These are phyloP conservation scores for Paraphoma chrysanthemicola DNA, from an alignment of 2,329 filamentous ascomycete species.

Conservation along the genomic window DNA sequence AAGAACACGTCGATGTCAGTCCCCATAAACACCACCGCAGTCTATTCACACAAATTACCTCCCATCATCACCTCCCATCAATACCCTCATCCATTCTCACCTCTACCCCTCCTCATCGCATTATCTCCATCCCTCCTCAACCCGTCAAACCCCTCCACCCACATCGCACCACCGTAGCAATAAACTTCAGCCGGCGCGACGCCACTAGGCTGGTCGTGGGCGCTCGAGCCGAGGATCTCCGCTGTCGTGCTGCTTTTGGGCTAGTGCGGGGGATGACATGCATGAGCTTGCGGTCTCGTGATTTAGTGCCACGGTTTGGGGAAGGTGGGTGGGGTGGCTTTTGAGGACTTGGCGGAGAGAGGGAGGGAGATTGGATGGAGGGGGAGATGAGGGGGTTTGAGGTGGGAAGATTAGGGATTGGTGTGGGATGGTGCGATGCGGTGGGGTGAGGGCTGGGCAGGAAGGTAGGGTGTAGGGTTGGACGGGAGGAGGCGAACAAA, in stretches of 20 bases:
- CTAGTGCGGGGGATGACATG: slow-evolving; percentile 16
- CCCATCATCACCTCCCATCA: no score
- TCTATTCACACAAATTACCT: no score
- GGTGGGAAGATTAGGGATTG: no score
- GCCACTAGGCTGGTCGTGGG: background rate
- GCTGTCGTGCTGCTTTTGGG: slow-evolving; percentile 2
- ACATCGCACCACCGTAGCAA: background rate
- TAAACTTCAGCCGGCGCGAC: background rate
- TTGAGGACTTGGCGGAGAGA: slow-evolving; percentile 7
- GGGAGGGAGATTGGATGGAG: slow-evolving; percentile 9
- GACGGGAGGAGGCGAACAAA: no score
- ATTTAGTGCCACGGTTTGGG: slow-evolving; percentile 8
- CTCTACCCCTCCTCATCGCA: no score
- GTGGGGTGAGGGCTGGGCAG: no score
- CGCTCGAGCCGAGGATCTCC: background rate
- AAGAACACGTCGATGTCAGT: no score
- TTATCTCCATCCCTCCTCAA: background rate
- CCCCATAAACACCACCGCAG: no score
- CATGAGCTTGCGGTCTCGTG: slow-evolving; percentile 21
- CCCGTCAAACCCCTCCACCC: background rate
- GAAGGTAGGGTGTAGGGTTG: no score
- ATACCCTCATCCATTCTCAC: no score
- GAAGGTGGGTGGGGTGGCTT: background rate
- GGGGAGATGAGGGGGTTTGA: slow-evolving; percentile 1
- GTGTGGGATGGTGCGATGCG: no score